Base-by-base conservation (phyloP, 805 yeast genomes). In the Ogataea minuta region DNA sequence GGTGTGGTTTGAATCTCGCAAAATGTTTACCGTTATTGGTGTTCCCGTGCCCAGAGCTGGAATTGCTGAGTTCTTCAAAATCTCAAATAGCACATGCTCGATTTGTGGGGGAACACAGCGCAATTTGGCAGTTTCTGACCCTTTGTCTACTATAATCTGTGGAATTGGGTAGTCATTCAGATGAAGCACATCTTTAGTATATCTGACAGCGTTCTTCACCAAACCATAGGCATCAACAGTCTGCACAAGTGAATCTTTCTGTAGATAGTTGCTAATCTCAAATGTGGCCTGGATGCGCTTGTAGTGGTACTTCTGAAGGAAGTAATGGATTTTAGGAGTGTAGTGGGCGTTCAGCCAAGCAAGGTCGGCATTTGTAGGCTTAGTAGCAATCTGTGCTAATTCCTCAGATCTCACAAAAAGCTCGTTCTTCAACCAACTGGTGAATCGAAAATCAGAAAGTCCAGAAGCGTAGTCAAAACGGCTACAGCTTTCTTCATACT, bases 111-210 rank as follows among this genome's bases (percentile, higher is more conserved):
- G 49, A 13, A 60, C 43, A 41, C 64, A 58, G 12, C 35, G 31
- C 2, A 55, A 40, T n/a, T 29, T 16, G 9, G 41, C 19, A 9
- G 31, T 31, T 4, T 31, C 9, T 11, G 28, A 27, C 30, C 36
- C 15, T n/a, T 36, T 6, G 10, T 36, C 37, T 10, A 42, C 35
- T 6, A 30, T 37, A 9, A 59, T 52, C n/a, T 43, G 49, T 2
- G 62, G 62, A n/a, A 52, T 38, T n/a, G 63, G 63, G 35, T 59
- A 59, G 23, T 53, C 58, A 27, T 59, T 59, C 15, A 59, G 32
- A 3, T 48, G 45, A 6, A 59, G 39, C 9, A 59, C 52, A 3
- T 43, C 40, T 10, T 45, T 40, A 2, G 63, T 59, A 31, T 49
- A 46, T 17, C 46, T 40, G 17, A 57, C 49, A 1, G 59, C 49